These are phyloP conservation scores for Kockovaella imperatae DNA, from an alignment of 768 basidiomycete genomes.

Conservation along the genomic window DNA sequence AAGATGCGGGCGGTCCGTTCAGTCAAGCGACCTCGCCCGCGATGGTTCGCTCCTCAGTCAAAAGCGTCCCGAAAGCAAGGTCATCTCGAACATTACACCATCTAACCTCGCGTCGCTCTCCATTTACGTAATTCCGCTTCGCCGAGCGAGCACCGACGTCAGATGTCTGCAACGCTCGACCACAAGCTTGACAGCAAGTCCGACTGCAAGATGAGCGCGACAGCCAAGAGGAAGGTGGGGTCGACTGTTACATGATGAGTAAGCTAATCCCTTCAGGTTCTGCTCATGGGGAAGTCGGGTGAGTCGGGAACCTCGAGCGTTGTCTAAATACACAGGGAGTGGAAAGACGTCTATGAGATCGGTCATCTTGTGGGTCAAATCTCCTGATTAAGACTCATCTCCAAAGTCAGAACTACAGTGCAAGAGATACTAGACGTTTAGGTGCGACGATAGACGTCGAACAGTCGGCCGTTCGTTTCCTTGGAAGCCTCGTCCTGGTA, in stretches of 20 bases:
- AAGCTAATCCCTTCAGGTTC: constrained; percentile 54
- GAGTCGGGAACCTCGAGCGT: background rate
- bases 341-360: constrained; percentile 91
- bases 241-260: background rate
- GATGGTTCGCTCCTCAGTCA: no score
- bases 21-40: no score
- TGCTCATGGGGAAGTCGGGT: constrained; percentile 95
- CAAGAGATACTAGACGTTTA: constrained; percentile 78
- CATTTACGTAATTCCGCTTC: no score
- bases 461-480: constrained; percentile 92
- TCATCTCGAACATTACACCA: no score
- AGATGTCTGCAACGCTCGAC: no score
- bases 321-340: constrained; percentile 41
- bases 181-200: background rate
- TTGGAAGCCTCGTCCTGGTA: constrained; percentile 81
- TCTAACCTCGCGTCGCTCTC: no score
- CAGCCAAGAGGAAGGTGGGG: constrained; percentile 27
- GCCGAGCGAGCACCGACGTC: no score
- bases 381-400: background rate
- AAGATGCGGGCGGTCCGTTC: no score
- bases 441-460: constrained; percentile 98
- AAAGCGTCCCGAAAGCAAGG: no score
- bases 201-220: constrained; percentile 14
- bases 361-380: constrained; percentile 71
- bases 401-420: constrained; percentile 84